Evolutionary conservation across 257 asterid genomes (phyloP).

Genomic region (Solanum bulbocastanum): DNA sequence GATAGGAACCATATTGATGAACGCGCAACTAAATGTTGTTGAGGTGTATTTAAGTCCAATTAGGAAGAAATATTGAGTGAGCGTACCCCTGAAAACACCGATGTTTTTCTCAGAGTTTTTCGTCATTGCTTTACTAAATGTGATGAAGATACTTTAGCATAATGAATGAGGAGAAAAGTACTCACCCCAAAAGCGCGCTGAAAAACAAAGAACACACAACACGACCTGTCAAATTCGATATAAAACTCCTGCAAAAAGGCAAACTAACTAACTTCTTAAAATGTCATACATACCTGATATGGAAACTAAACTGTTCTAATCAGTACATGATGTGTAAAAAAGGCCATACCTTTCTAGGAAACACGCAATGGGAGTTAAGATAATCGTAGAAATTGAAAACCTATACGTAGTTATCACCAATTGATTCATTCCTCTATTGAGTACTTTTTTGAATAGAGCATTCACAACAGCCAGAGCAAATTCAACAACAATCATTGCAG

Average conservation of each 20-base stretch:
- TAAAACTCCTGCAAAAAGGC: slow-evolving; percentile 19
- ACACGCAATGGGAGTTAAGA: not conserved
- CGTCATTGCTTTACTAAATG: not conserved
- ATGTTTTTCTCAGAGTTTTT: not conserved
- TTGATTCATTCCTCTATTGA: not conserved
- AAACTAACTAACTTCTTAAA: not conserved
- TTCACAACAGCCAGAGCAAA: slow-evolving; percentile 4
- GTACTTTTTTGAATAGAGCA: not conserved
- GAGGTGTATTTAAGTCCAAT: slow-evolving; percentile 68
- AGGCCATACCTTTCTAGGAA: not conserved
- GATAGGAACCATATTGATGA: slow-evolving; percentile 63
- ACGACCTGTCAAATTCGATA: slow-evolving; percentile 25
- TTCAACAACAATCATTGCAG: slow-evolving; percentile 1
- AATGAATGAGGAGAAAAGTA: not conserved
- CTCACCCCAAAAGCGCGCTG: slow-evolving; percentile 62
- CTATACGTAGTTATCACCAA: not conserved
- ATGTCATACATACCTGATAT: not conserved
- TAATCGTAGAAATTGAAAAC: not conserved
- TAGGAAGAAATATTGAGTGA: slow-evolving; percentile 50
- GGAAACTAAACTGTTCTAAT: not conserved
- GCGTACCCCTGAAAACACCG: slow-evolving; percentile 45
- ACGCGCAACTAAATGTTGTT: slow-evolving; percentile 65
- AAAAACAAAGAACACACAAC: slow-evolving; percentile 42
- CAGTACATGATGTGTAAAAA: not conserved
- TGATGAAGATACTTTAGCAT: not conserved